Evolutionary conservation across 176 grass and related monocot genomes (phyloP).

Genomic region (Phoenix roebelenii): DNA sequence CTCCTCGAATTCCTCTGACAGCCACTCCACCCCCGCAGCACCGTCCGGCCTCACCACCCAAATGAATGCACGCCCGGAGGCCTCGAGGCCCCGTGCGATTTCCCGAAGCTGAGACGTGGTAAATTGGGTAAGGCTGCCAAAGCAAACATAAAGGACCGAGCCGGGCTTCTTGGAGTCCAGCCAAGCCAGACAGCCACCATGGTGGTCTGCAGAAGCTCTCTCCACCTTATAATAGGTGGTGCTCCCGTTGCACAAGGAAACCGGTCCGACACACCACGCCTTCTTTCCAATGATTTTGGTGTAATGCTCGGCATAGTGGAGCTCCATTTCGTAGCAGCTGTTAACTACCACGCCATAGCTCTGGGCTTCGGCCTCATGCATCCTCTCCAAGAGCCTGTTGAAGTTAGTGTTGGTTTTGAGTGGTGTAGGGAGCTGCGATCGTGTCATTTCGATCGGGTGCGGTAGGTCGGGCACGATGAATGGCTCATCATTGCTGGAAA

Average conservation of each 20-base stretch:
- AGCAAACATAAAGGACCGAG: slow-evolving; percentile 1
- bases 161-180: not conserved
- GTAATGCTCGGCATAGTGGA: not conserved
- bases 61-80: not conserved
- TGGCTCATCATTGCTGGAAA: not conserved
- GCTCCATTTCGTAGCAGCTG: slow-evolving; percentile 16
- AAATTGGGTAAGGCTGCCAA: not conserved
- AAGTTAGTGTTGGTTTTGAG: no score
- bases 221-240: not conserved
- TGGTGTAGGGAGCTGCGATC: not conserved
- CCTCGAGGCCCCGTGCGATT: not conserved
- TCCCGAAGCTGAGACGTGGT: not conserved
- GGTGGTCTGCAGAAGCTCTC: no score
- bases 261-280: not conserved
- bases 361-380: not conserved
- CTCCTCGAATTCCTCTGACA: not conserved
- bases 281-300: not conserved
- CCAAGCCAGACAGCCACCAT: not conserved
- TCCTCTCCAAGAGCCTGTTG: not conserved
- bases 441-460: not conserved
- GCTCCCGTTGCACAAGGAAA: not conserved
- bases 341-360: slow-evolving; percentile 9
- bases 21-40: not conserved
- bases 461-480: not conserved
- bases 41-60: not conserved